These are phyloP conservation scores for Polytrichum commune DNA, from an alignment of 225 moss, liverwort and hornwort species.

Conservation along the genomic window DNA sequence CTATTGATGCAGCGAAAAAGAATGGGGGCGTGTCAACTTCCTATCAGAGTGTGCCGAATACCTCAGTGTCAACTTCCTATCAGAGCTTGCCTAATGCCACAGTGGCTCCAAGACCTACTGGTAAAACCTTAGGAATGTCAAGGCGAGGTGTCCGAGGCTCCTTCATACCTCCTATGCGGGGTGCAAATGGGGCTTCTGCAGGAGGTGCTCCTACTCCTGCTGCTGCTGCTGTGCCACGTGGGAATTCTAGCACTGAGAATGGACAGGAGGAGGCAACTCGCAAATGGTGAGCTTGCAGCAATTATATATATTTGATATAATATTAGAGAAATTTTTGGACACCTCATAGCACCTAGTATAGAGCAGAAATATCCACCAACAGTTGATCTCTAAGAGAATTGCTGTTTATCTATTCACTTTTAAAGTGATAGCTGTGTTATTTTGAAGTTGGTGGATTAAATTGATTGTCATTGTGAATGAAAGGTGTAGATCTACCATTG, in stretches of 20 bases:
- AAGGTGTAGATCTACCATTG: too few relatives aligned
- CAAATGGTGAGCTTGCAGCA: constrained; percentile 59
- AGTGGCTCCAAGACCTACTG: constrained; percentile 48
- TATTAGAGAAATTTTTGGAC: not conserved
- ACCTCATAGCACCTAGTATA: too few relatives aligned
- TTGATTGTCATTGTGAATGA: too few relatives aligned
- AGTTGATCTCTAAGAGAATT: too few relatives aligned
- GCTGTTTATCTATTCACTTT: too few relatives aligned
- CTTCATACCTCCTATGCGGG: constrained; percentile 83
- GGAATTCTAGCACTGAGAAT: constrained; percentile 52
- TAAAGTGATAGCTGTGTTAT: too few relatives aligned
- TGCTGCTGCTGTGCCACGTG: constrained; percentile 54
- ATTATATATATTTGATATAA: not conserved
- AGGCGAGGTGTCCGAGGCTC: constrained; percentile 83
- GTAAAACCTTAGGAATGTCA: constrained; percentile 84
- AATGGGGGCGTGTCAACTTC: constrained; percentile 50
- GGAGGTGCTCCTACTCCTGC: constrained; percentile 18
- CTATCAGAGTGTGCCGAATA: constrained; percentile 48
- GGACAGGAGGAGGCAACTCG: constrained; percentile 71
- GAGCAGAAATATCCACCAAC: too few relatives aligned
- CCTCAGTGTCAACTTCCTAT: constrained; percentile 33
- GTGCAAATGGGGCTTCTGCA: constrained; percentile 39
- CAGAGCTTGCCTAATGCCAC: constrained; percentile 49
- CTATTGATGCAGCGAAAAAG: constrained; percentile 64
- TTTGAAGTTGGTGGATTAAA: too few relatives aligned